phyloP scores from a whole-genome alignment of 805 yeast species.

The Monosporozyma siamensis region DNA sequence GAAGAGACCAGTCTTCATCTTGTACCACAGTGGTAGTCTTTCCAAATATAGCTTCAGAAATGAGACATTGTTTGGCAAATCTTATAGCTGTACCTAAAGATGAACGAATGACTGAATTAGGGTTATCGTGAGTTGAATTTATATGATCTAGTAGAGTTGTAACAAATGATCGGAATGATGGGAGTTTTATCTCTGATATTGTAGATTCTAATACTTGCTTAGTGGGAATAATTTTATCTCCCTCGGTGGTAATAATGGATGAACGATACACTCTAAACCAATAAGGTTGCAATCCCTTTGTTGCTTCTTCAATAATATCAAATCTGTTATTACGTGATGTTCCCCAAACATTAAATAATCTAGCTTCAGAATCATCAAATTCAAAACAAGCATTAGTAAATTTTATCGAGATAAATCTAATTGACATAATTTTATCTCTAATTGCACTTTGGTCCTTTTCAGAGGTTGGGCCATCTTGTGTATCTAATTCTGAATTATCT shows the following conservation, averaged over 20 bases:
- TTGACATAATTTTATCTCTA: conserved; percentile 34
- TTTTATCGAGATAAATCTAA: conserved; percentile 57
- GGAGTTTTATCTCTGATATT: conserved; percentile 37
- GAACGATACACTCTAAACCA: conserved; percentile 55
- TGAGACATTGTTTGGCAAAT: conserved; percentile 50
- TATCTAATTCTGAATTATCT: conserved; percentile 22
- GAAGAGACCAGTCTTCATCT: conserved; percentile 66
- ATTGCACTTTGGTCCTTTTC: conserved; percentile 8
- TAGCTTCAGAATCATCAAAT: conserved; percentile 57
- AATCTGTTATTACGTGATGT: conserved; percentile 47
- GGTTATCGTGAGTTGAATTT: conserved; percentile 15
- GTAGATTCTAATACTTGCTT: conserved; percentile 36
- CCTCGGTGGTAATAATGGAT: conserved; percentile 33
- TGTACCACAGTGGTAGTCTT: conserved; percentile 46
- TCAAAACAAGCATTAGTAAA: conserved; percentile 55
- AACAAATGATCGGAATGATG: conserved; percentile 40
- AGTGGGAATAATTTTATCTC: conserved; percentile 23
- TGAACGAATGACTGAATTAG: conserved; percentile 23
- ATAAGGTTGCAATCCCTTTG: conserved; percentile 72
- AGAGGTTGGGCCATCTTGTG: neutral
- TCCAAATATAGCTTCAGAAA: conserved; percentile 53
- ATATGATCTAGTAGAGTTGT: conserved; percentile 24
- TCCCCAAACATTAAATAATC: conserved; percentile 61
- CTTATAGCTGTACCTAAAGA: conserved; percentile 37
- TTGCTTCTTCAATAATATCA: conserved; percentile 73